A percentile compares a stretch with the other conserved stretches of the same genome.
Evolutionary conservation across 2,329 filamentous ascomycete genomes (phyloP).

Genomic region (Mariannaea sp.): DNA sequence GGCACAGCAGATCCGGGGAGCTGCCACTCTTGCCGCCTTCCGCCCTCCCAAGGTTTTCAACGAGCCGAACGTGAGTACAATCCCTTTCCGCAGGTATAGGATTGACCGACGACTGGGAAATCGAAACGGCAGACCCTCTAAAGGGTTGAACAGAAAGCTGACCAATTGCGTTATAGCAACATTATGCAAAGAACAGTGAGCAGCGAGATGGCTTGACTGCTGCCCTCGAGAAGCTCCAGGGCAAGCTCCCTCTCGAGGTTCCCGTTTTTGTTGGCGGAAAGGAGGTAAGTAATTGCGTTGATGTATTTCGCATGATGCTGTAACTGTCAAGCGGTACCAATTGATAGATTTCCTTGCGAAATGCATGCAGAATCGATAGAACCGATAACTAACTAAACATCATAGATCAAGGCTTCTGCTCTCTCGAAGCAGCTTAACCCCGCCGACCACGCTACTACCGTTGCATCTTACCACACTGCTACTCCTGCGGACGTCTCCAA

Average conservation of each 20-base stretch:
- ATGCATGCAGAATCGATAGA: background rate
- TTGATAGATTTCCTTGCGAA: background rate
- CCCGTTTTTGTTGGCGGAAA: slow-evolving; percentile 85
- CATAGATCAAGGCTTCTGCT: slow-evolving; percentile 68
- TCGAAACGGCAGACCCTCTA: background rate
- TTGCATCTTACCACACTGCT: slow-evolving; percentile 87
- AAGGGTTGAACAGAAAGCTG: slow-evolving; percentile 4
- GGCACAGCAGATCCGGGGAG: slow-evolving; percentile 39
- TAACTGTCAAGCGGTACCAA: background rate
- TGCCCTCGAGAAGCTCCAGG: slow-evolving; percentile 72
- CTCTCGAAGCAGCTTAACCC: slow-evolving; percentile 79
- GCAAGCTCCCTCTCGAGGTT: slow-evolving; percentile 73
- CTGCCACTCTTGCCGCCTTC: slow-evolving; percentile 76
- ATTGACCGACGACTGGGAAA: background rate
- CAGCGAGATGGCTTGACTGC: slow-evolving; percentile 77
- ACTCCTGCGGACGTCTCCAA: slow-evolving; percentile 73
- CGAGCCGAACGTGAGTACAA: slow-evolving; percentile 84
- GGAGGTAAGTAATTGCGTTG: slow-evolving; percentile 62
- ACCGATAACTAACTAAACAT: slow-evolving; percentile 3
- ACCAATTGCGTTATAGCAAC: slow-evolving; percentile 67
- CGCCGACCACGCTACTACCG: slow-evolving; percentile 72
- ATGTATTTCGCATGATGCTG: background rate
- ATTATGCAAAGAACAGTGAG: slow-evolving; percentile 82
- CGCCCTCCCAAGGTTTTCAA: slow-evolving; percentile 86
- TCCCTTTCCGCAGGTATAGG: background rate